Conservation (phyloP, 805 yeast genomes). For the Pichia thaimueangensis region DNA sequence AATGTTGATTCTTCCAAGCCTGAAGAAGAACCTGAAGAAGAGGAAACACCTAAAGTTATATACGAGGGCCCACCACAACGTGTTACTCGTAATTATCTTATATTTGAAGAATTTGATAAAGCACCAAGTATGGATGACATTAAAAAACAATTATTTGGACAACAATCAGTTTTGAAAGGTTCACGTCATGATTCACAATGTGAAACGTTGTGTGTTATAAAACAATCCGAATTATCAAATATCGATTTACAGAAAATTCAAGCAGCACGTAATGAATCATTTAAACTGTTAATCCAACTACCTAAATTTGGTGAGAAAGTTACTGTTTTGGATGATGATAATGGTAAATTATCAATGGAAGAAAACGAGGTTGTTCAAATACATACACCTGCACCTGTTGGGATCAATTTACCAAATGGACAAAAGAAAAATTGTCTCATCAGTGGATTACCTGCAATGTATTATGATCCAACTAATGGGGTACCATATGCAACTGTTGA, state of each 20-base stretch:
- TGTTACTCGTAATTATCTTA: constrained; percentile 48
- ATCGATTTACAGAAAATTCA: constrained; percentile 22
- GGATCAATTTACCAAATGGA: constrained; percentile 65
- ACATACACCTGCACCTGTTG: constrained; percentile 67
- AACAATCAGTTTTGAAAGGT: constrained; percentile 46
- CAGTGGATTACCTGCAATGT: constrained; percentile 72
- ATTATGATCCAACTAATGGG: constrained; percentile 83
- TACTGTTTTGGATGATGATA: constrained; percentile 38
- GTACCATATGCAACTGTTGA: constrained; percentile 81
- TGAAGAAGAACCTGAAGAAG: constrained; percentile 1
- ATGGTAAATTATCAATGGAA: constrained; percentile 26
- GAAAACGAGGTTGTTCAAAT: constrained; percentile 42
- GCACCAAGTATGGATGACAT: constrained; percentile 28
- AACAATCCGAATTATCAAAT: constrained; percentile 24
- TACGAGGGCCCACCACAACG: constrained; percentile 68
- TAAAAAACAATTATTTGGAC: constrained; percentile 50
- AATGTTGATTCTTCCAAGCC: no score
- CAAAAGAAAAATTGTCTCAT: constrained; percentile 63
- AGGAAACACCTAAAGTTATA: constrained; percentile 10
- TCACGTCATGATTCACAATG: constrained; percentile 48
- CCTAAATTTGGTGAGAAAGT: constrained; percentile 60
- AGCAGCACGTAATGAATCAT: constrained; percentile 25
- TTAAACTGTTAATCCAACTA: constrained; percentile 38
- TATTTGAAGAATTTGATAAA: constrained; percentile 42
- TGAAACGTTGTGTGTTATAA: constrained; percentile 33